A percentile compares a stretch with the other conserved stretches of the same genome.
phyloP scores from a whole-genome alignment of 495 filamentous ascomycete species.

The Cryomyces minteri region DNA sequence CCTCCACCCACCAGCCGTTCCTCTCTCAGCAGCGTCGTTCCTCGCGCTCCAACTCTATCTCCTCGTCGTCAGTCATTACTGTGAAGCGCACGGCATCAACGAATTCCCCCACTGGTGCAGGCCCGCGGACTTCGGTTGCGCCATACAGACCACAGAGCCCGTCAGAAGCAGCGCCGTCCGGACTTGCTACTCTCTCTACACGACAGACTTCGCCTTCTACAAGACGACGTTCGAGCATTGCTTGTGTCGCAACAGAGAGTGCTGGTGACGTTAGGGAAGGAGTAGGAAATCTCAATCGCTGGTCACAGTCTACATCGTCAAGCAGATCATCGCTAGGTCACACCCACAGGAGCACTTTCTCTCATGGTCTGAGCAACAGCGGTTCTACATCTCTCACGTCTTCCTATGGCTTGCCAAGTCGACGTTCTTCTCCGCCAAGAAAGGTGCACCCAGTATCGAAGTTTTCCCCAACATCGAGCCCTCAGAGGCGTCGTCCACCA shows the following conservation, averaged over 20 bases:
- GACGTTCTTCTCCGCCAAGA: conserved; percentile 5
- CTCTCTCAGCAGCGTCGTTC: conserved; percentile 6
- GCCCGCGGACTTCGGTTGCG: conserved; percentile 6
- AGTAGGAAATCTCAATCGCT: conserved; percentile 58
- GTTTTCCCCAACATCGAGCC: conserved; percentile 15
- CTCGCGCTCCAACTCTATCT: conserved; percentile 16
- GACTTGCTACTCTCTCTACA: background rate
- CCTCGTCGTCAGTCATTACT: conserved; percentile 17
- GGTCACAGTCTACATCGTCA: conserved; percentile 61
- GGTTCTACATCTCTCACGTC: conserved; percentile 10
- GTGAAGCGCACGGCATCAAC: conserved; percentile 18
- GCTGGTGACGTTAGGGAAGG: conserved; percentile 38
- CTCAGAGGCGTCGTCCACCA: conserved; percentile 7
- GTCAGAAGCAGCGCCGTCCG: background rate
- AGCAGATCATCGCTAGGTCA: conserved; percentile 38
- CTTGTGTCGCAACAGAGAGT: conserved; percentile 16
- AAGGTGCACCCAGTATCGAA: conserved; percentile 2
- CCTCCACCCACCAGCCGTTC: too few species aligned
- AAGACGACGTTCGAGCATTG: conserved; percentile 17
- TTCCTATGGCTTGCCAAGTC: conserved; percentile 8
- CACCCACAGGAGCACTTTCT: conserved; percentile 31
- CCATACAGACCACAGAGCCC: conserved; percentile 4
- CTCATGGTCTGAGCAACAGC: conserved; percentile 33
- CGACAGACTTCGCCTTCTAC: conserved; percentile 1
- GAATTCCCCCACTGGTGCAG: conserved; percentile 12